Evolutionary conservation across 352 stramenopile genomes (phyloP), one percentile per base, ranked within the genome.

Genomic region (Plasmopara halstedii): DNA sequence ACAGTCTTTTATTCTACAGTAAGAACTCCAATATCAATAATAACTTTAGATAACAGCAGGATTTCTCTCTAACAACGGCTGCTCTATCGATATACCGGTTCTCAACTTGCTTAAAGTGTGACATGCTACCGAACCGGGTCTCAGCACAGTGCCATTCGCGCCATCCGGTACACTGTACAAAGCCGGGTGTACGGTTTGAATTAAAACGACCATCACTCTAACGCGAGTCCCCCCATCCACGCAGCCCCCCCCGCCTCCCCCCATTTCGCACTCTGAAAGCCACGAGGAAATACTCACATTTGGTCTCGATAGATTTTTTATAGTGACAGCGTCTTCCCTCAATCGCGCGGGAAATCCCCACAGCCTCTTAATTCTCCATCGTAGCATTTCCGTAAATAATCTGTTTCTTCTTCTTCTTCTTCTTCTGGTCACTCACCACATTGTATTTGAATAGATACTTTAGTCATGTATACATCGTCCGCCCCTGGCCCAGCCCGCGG

Each of bases 381-480:
- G 42, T 33, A 51, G 23, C 35, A 58, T 37, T 43, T 53, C 21
- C 18, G 42, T 40, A 23, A 8, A 17, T 5, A 41, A 17, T 9
- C 9, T 23, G 29, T 15, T 14, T 15, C 33, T 29, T 17, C 23
- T 26, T 40, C 13, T 41, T 8, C 25, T 35, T 25, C 6, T 6
- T 15, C 22, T 7, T 20, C 32, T 8, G 7, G 13, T 6, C 17
- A 34, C 32, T 44, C 34, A 47, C 26, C 2, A 18, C 17, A 9
- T 34, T 14, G 6, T 18, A 19, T 25, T 38, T 29, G 25, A 17
- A 19, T 22, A 43, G 26, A 53, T 18, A 25, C 22, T 25, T 17
- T 23, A 27, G 29, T 25, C 35, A 88, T 88, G 77, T 88, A 88
- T 56, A 83, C 72, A 26, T 78, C 71, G 33, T 77, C 70, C 39